These are phyloP conservation scores for Candida parachauliodes DNA, from an alignment of 805 yeast species.

Conservation along the genomic window DNA sequence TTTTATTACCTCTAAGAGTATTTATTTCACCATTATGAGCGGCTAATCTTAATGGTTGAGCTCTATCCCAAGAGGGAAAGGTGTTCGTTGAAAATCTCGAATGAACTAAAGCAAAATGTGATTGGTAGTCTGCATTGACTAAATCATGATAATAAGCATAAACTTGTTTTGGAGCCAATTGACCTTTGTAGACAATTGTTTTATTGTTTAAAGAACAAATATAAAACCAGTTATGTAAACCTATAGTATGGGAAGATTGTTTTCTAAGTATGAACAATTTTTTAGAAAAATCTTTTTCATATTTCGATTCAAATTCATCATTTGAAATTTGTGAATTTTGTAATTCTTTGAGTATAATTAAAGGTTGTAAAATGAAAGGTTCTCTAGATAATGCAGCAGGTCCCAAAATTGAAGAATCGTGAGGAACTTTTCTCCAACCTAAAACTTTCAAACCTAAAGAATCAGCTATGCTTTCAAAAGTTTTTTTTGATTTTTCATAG, in stretches of 20 bases:
- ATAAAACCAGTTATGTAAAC: constrained; percentile 96
- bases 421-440: constrained; percentile 95
- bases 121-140: constrained; percentile 86
- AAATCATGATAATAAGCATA: constrained; percentile 92
- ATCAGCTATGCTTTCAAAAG: constrained; percentile 78
- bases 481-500: constrained; percentile 63
- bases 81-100: constrained; percentile 97
- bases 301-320: constrained; percentile 53
- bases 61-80: constrained; percentile 99
- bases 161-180: constrained; percentile 93
- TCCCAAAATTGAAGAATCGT: constrained; percentile 89
- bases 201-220: constrained; percentile 87
- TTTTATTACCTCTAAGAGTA: constrained; percentile 94
- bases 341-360: constrained; percentile 59
- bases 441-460: constrained; percentile 76
- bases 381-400: constrained; percentile 94
- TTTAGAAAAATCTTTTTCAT: constrained; percentile 70
- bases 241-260: constrained; percentile 85
- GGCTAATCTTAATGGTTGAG: constrained; percentile 95
- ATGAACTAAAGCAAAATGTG: constrained; percentile 94
- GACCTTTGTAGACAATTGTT: constrained; percentile 96
- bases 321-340: constrained; percentile 30
- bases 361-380: constrained; percentile 89
- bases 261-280: constrained; percentile 83
- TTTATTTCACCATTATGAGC: constrained; percentile 99